Conservation (phyloP, 495 filamentous ascomycete species). For the Penicillium dipodomyicola region DNA sequence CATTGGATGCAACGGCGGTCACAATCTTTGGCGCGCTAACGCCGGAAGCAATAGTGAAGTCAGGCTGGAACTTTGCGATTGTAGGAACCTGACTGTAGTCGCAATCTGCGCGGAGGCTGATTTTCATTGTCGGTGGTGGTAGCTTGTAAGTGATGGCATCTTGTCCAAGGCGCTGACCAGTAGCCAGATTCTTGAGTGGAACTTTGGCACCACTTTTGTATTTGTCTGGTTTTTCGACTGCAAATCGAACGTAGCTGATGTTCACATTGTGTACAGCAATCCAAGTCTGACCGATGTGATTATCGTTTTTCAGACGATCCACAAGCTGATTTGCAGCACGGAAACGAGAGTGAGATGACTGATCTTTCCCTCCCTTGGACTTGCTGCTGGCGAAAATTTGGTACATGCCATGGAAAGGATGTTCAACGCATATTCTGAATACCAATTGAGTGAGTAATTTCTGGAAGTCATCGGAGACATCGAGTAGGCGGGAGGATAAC, state of each 20-base stretch:
- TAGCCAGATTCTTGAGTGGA: conserved; percentile 54
- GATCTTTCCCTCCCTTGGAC: conserved; percentile 64
- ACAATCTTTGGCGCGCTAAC: conserved; percentile 91
- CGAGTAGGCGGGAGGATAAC: conserved; percentile 81
- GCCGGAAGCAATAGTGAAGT: conserved; percentile 82
- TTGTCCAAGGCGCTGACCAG: conserved; percentile 55
- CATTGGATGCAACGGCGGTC: conserved; percentile 72
- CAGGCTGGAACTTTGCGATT: conserved; percentile 63
- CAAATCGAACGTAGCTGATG: conserved; percentile 69
- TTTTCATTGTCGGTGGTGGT: conserved; percentile 86
- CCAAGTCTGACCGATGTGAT: conserved; percentile 54
- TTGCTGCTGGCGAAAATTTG: conserved; percentile 83
- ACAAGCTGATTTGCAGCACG: conserved; percentile 67
- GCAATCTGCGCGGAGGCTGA: conserved; percentile 66
- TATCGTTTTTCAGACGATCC: conserved; percentile 52
- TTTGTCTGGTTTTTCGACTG: conserved; percentile 57
- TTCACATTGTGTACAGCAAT: conserved; percentile 67
- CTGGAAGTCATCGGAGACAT: conserved; percentile 69
- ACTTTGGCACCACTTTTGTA: conserved; percentile 68
- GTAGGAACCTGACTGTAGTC: conserved; percentile 75
- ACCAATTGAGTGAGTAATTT: conserved; percentile 66
- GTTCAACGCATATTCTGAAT: conserved; percentile 78
- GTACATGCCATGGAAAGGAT: conserved; percentile 95
- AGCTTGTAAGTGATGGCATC: conserved; percentile 59
- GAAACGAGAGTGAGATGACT: conserved; percentile 66